Evolutionary conservation across 805 yeast species (phyloP).

Genomic region (Kluyveromyces aestuarii): DNA sequence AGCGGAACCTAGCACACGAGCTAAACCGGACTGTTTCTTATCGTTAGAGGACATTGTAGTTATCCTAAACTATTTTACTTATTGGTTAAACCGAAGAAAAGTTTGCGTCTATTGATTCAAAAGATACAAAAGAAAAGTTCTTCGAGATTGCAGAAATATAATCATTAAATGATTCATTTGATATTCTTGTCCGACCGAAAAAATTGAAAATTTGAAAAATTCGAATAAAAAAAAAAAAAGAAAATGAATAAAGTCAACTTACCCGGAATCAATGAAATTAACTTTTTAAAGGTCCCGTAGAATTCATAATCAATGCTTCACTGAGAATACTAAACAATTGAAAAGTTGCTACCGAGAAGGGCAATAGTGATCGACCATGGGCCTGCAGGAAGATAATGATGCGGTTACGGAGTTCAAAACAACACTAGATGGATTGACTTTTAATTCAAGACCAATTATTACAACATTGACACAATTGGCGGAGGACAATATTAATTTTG

Average conservation of each 20-base stretch:
- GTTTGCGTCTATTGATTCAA: too few relatives aligned
- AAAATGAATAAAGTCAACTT: neutral
- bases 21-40: slow-evolving; percentile 75
- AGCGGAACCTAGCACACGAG: slow-evolving; percentile 93
- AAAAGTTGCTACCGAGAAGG: neutral
- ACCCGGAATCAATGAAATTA: neutral
- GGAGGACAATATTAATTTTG: slow-evolving; percentile 69
- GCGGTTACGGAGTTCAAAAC: slow-evolving; percentile 52
- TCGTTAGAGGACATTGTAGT: slow-evolving; percentile 33
- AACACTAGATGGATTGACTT: slow-evolving; percentile 67
- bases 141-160: too few relatives aligned
- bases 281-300: neutral
- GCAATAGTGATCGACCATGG: neutral
- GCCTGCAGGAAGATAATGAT: slow-evolving; percentile 23
- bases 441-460: slow-evolving; percentile 85
- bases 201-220: neutral
- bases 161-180: neutral
- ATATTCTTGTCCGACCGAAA: neutral
- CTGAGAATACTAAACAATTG: too few relatives aligned
- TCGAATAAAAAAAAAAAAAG: neutral
- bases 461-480: slow-evolving; percentile 79
- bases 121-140: too few relatives aligned
- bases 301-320: too few relatives aligned
- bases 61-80: neutral
- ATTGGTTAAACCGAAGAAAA: neutral